phyloP scores from a whole-genome alignment of 371 early-diverging fungal species.

The Mucor plumbeus region DNA sequence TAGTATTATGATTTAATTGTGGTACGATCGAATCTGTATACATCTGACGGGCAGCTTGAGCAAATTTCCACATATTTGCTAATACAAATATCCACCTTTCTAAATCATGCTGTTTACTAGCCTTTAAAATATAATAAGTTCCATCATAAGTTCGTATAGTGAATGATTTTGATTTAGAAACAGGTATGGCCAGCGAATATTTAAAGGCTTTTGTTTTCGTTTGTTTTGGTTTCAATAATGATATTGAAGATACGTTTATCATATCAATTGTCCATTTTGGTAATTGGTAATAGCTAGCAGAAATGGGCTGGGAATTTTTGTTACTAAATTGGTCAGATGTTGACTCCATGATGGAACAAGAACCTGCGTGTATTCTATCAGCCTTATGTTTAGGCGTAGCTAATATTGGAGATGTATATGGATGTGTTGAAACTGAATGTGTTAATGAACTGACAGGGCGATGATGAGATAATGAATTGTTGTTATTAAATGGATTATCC shows the following conservation, averaged over 20 bases:
- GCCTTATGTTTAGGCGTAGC: conserved; percentile 27
- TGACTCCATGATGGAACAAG: neutral
- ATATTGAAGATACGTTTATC: conserved; percentile 30
- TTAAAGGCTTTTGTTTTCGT: conserved; percentile 6
- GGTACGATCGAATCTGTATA: neutral
- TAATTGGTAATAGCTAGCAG: conserved; percentile 31
- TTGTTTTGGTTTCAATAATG: conserved; percentile 21
- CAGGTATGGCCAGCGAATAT: neutral
- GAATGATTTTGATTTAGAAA: conserved; percentile 24
- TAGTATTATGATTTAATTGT: neutral
- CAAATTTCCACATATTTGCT: conserved; percentile 33
- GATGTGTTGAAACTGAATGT: conserved; percentile 2
- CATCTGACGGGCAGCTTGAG: conserved; percentile 1
- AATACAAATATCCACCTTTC: conserved; percentile 42
- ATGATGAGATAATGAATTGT: neutral
- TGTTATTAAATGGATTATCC: neutral
- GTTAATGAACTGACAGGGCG: neutral
- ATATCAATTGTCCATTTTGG: conserved; percentile 35
- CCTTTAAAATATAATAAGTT: conserved; percentile 29
- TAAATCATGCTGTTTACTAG: conserved; percentile 35
- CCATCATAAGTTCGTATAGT: conserved; percentile 30
- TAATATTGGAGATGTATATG: conserved; percentile 17
- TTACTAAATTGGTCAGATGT: neutral
- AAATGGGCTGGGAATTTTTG: neutral
- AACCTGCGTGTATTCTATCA: neutral